A percentile compares a stretch with the other conserved stretches of the same genome.
Evolutionary conservation across 1,139 yeast species (phyloP).

Genomic region (Hemisphaericaspora xylofermentans): DNA sequence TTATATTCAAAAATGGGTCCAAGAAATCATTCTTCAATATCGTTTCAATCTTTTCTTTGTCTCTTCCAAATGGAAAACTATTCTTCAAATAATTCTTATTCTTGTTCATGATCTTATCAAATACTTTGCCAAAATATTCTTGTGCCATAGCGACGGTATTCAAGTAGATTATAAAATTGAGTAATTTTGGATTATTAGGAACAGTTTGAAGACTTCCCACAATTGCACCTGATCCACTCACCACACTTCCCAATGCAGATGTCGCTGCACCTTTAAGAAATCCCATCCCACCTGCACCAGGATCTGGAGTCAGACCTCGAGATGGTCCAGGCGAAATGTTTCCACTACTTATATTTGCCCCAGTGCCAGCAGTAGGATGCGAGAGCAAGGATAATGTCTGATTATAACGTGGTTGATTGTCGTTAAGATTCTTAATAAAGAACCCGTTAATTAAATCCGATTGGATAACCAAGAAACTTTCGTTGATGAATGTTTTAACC

Average conservation of each 20-base stretch:
- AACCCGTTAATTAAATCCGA: slow-evolving; percentile 41
- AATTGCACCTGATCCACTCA: slow-evolving; percentile 26
- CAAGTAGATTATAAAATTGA: slow-evolving; percentile 52
- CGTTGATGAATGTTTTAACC: slow-evolving; percentile 49
- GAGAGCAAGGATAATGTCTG: slow-evolving; percentile 31
- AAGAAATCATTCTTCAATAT: slow-evolving; percentile 39
- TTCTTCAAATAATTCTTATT: slow-evolving; percentile 29
- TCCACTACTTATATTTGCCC: slow-evolving; percentile 10
- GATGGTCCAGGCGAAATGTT: slow-evolving; percentile 26
- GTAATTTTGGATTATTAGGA: slow-evolving; percentile 36
- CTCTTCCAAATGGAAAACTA: slow-evolving; percentile 58
- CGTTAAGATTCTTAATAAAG: slow-evolving; percentile 51
- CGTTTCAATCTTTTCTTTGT: slow-evolving; percentile 40
- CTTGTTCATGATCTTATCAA: slow-evolving; percentile 33
- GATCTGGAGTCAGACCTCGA: slow-evolving; percentile 39
- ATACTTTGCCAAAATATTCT: slow-evolving; percentile 51
- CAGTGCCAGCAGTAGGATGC: slow-evolving; percentile 14
- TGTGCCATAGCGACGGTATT: slow-evolving; percentile 63
- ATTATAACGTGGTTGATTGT: slow-evolving; percentile 54
- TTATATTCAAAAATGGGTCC: slow-evolving; percentile 38
- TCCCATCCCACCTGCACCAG: slow-evolving; percentile 27
- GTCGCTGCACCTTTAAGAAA: slow-evolving; percentile 50
- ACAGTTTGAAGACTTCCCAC: slow-evolving; percentile 21
- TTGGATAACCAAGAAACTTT: slow-evolving; percentile 31
- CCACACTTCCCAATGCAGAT: slow-evolving; percentile 48